These are phyloP conservation scores for rapeseed (Brassica napus) DNA, from an alignment of 345 rosid genomes.

Conservation along the genomic window DNA sequence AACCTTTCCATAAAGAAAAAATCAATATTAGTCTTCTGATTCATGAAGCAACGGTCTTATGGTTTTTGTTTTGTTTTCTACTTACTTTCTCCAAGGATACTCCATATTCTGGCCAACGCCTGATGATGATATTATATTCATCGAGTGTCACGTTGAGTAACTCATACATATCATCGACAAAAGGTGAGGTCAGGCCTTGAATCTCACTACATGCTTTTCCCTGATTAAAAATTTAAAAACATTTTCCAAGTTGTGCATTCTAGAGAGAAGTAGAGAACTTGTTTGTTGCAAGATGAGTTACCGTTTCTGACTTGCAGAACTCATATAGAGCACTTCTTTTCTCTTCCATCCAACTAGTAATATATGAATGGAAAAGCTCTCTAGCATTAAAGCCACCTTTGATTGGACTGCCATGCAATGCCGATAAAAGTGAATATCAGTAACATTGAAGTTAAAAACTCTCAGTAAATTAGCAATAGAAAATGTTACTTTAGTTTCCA, in stretches of 20 bases:
- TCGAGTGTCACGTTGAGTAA: constrained; percentile 61
- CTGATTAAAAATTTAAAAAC: constrained; percentile 45
- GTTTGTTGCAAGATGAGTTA: constrained; percentile 39
- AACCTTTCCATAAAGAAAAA: constrained; percentile 46
- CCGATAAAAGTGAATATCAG: constrained; percentile 13
- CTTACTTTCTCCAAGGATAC: constrained; percentile 68
- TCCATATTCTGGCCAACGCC: constrained; percentile 79
- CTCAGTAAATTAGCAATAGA: not conserved
- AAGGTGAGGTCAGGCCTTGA: constrained; percentile 72
- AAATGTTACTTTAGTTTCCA: constrained; percentile 63
- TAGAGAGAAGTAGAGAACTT: not conserved
- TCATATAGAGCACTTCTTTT: constrained; percentile 61
- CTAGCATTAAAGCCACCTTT: constrained; percentile 81
- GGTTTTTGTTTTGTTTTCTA: not conserved
- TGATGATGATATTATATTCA: constrained; percentile 67
- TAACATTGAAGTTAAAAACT: not conserved
- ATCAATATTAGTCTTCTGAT: not conserved
- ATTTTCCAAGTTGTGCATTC: constrained; percentile 1
- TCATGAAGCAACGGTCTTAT: not conserved
- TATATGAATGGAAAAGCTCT: constrained; percentile 70
- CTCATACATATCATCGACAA: constrained; percentile 75
- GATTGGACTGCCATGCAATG: constrained; percentile 50
- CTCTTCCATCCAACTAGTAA: constrained; percentile 78
- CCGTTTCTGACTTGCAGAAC: constrained; percentile 78
- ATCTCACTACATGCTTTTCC: constrained; percentile 69